A percentile compares a stretch with the other conserved stretches of the same genome.
Evolutionary conservation across 257 asterid genomes (phyloP).

Genomic region (Solanum rostratum): DNA sequence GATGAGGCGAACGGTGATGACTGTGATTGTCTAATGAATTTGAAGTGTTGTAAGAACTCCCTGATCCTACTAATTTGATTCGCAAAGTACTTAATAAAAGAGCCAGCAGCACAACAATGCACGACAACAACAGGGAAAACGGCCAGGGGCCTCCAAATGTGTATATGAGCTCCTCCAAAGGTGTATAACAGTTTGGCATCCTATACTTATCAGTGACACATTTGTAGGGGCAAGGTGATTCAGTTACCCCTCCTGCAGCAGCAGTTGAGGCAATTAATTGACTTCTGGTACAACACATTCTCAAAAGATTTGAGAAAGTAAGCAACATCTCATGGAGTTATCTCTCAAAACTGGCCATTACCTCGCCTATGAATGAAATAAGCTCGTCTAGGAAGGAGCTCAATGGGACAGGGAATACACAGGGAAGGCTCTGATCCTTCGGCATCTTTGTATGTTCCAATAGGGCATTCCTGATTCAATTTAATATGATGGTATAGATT

Average conservation of each 20-base stretch:
- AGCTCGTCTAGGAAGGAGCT: conserved; percentile 81
- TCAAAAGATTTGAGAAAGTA: neutral
- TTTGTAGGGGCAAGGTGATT: conserved; percentile 60
- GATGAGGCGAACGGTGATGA: conserved; percentile 69
- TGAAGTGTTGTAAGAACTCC: conserved; percentile 37
- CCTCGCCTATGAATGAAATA: conserved; percentile 74
- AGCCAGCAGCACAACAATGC: conserved; percentile 66
- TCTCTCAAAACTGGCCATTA: conserved; percentile 13
- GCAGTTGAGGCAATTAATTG: neutral
- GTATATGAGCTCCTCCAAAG: conserved; percentile 86
- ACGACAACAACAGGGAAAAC: conserved; percentile 46
- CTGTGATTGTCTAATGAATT: conserved; percentile 58
- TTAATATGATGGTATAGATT: conserved; percentile 4
- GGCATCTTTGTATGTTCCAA: conserved; percentile 69
- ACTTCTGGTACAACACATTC: neutral
- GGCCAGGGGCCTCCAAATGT: conserved; percentile 97
- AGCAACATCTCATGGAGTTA: neutral
- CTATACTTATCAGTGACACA: conserved; percentile 80
- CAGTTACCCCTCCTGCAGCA: conserved; percentile 79
- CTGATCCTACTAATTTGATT: conserved; percentile 71
- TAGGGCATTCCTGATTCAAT: conserved; percentile 65
- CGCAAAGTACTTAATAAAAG: conserved; percentile 54
- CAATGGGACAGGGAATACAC: conserved; percentile 66
- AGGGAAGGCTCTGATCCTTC: conserved; percentile 80
- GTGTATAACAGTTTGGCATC: conserved; percentile 79